A percentile compares a stretch with the other conserved stretches of the same genome.
These are phyloP conservation scores for Linnemannia hyalina DNA, from an alignment of 192 early-diverging fungal species.

Conservation along the genomic window DNA sequence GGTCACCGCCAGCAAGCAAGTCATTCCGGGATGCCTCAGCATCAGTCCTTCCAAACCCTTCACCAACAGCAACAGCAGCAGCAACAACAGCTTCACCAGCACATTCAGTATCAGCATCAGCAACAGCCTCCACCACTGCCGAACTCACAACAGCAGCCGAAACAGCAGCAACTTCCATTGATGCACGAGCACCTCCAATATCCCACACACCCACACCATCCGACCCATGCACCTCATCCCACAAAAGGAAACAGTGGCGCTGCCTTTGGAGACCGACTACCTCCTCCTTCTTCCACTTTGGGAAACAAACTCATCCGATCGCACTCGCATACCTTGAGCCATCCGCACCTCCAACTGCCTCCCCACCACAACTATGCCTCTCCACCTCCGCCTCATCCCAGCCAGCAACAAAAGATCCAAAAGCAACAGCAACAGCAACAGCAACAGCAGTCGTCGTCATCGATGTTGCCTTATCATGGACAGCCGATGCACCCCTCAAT, in stretches of 20 bases:
- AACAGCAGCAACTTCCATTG: background rate
- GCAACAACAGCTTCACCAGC: constrained; percentile 1
- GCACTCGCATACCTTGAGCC: constrained; percentile 17
- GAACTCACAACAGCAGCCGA: background rate
- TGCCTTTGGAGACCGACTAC: background rate
- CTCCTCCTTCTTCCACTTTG: background rate
- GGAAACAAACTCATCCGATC: background rate
- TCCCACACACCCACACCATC: background rate
- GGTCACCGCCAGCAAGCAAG: background rate
- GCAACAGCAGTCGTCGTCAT: constrained; percentile 8
- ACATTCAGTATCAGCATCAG: background rate
- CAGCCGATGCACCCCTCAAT: constrained; percentile 23
- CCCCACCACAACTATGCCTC: constrained; percentile 27
- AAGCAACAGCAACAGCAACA: constrained; percentile 14
- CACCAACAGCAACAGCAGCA: background rate
- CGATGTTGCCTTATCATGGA: background rate
- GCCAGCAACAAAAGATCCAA: background rate
- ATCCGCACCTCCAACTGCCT: constrained; percentile 16
- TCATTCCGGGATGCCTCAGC: background rate
- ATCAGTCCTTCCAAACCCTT: background rate
- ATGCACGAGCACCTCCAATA: constrained; percentile 16
- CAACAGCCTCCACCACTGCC: background rate
- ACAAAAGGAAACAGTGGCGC: background rate
- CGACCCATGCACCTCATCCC: background rate
- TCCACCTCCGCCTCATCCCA: constrained; percentile 24